Evolutionary conservation across 495 filamentous ascomycete species (phyloP).

Genomic region (Penicillium chermesinum): DNA sequence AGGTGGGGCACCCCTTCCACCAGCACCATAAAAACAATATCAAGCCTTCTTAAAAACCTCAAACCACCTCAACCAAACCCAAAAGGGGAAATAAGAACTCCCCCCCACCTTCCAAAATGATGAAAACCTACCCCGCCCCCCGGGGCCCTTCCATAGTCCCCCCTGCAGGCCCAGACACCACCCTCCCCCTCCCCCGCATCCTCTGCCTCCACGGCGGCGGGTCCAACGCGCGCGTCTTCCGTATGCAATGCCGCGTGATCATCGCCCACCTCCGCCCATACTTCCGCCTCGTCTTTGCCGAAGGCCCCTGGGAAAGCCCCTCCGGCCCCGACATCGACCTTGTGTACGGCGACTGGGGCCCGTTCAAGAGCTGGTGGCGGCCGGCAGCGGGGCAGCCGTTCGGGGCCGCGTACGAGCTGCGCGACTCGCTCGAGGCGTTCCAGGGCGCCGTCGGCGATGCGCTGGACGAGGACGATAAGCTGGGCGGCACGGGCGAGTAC

Average conservation of each 20-base stretch:
- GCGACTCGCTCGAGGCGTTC: background rate
- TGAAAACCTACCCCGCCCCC: no score
- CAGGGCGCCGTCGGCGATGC: constrained; percentile 5
- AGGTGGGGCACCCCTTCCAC: no score
- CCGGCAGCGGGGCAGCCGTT: background rate
- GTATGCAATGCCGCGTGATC: constrained; percentile 51
- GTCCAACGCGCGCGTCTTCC: constrained; percentile 56
- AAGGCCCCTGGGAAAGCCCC: constrained; percentile 49
- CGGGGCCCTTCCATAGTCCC: background rate
- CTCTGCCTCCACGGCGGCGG: constrained; percentile 67
- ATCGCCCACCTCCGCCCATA: constrained; percentile 33
- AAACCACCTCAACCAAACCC: no score
- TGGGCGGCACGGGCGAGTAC: constrained; percentile 49
- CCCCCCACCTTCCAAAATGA: background rate
- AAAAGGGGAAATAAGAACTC: no score
- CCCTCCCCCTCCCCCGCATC: constrained; percentile 50
- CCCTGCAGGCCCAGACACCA: background rate
- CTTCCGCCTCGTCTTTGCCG: constrained; percentile 57
- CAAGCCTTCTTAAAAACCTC: no score
- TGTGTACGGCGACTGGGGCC: constrained; percentile 49
- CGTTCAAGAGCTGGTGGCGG: constrained; percentile 51
- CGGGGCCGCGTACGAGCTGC: background rate
- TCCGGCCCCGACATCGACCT: constrained; percentile 47
- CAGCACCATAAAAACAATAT: no score
- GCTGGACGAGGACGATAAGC: constrained; percentile 31